Evolutionary conservation across 2,329 filamentous ascomycete genomes (phyloP), one percentile per base, ranked within the genome.

Genomic region (Neurospora sp.): DNA sequence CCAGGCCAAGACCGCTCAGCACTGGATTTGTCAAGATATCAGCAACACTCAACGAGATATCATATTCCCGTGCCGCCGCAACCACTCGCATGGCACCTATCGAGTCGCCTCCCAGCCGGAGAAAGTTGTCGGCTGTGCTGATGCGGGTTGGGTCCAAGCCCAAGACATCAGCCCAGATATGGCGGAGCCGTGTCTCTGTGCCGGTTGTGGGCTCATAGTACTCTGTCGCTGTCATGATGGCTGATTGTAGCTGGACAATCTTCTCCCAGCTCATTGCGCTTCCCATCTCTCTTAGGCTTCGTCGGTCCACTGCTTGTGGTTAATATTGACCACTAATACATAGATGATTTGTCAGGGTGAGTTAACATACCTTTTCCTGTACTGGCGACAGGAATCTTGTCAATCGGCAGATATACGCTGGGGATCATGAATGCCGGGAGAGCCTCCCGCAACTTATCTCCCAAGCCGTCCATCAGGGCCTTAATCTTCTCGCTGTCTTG

Each of bases 61-160:
- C 79, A 13, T 77, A 74, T 2, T 77, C 78, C 68, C 82, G 78
- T 4, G 83, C 82, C 80, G 68, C 78, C 1, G 83, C 79, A 1
- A 85, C 82, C 3, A 86, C 78, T 68, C 78, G 82, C 84, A 86
- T 86, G 2, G 84, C 84, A n/a, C 80, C 78, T 1, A 86, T 78
- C 0, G 84, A 86, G 76, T 86, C 84, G 8, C 85, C 84, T 0
- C 83, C 84, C 0, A 85, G 77, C 1, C 78, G 78, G 74, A 85
- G 83, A 78, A 85, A 86, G 76, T 80, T 82, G 73, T 82, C 81
- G 11, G 79, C 77, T 1, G 83, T 74, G 11, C 78, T 78, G 43
- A 76, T 76, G 10, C 52, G 67, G 1, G 76, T 68, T 0, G 67
- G 36, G 15, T 74, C 72, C 0, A 73, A 42, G 13, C 67, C 70